Percentiles rank a stretch among this genome's conserved stretches.
phyloP scores from a whole-genome alignment of 1,284 basidiomycete species.

The Sphagnurus paluster region DNA sequence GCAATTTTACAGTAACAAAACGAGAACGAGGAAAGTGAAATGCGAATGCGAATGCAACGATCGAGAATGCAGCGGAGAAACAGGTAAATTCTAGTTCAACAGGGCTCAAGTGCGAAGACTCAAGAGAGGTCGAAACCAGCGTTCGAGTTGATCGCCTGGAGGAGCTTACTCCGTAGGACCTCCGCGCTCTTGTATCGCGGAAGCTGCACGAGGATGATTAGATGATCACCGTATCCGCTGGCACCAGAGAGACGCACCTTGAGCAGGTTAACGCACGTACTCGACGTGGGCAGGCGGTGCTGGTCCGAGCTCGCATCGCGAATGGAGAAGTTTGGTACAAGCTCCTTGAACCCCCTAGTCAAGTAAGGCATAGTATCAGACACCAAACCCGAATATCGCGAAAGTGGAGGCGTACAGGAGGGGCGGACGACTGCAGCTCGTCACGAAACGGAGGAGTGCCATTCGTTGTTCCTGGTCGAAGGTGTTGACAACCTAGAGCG shows the following conservation, averaged over 20 bases:
- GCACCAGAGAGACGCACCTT: constrained; percentile 53
- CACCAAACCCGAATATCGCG: too few species aligned
- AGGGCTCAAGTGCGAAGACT: constrained; percentile 2
- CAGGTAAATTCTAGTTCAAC: not conserved
- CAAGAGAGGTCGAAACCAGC: constrained; percentile 90
- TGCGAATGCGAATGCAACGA: not conserved
- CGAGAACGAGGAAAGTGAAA: not conserved
- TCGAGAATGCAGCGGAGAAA: not conserved
- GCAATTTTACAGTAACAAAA: not conserved
- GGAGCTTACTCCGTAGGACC: constrained; percentile 71
- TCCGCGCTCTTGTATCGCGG: constrained; percentile 67
- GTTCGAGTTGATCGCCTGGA: constrained; percentile 82
- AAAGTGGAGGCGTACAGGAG: constrained; percentile 60
- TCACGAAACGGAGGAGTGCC: constrained; percentile 83
- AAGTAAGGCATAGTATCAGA: too few species aligned
- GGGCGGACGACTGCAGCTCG: constrained; percentile 88
- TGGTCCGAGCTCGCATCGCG: constrained; percentile 76
- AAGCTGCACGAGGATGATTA: constrained; percentile 41
- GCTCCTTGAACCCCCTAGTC: constrained; percentile 80
- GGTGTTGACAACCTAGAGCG: constrained; percentile 62
- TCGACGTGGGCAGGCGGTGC: constrained; percentile 75
- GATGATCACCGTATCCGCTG: not conserved
- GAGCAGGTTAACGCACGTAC: constrained; percentile 86
- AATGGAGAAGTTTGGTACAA: constrained; percentile 85
- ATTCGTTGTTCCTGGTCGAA: constrained; percentile 75